phyloP scores from a whole-genome alignment of 2,329 filamentous ascomycete species.

The Cercospora nicotianae region DNA sequence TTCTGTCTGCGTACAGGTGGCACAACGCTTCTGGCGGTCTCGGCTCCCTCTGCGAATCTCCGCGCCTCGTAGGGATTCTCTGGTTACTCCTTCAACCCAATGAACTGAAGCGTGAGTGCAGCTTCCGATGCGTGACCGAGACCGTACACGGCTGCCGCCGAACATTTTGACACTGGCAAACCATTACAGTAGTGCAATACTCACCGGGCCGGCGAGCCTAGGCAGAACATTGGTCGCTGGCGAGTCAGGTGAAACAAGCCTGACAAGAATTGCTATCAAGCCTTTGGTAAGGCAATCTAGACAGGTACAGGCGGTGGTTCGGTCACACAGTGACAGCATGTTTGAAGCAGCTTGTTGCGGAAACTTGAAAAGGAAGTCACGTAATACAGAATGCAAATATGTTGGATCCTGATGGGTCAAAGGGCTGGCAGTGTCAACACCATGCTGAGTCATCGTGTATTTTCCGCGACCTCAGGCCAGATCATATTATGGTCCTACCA shows the following conservation, averaged over 20 bases:
- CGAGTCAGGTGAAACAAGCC: slow-evolving; percentile 1
- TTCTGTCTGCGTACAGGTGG: too few relatives aligned
- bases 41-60: background rate
- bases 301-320: background rate
- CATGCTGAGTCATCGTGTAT: too few relatives aligned
- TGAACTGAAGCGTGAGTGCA: background rate
- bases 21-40: background rate
- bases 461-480: too few relatives aligned
- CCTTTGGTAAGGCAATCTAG: background rate
- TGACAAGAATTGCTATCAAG: background rate
- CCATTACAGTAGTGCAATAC: background rate
- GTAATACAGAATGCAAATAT: too few relatives aligned
- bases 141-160: background rate
- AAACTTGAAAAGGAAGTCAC: too few relatives aligned
- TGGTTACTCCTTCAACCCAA: background rate
- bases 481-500: too few relatives aligned
- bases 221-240: background rate
- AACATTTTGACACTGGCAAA: background rate
- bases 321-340: too few relatives aligned
- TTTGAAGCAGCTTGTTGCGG: too few relatives aligned
- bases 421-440: too few relatives aligned
- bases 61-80: background rate
- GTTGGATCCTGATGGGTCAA: too few relatives aligned
- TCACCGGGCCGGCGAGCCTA: too few relatives aligned
- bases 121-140: background rate